phyloP scores from a whole-genome alignment of 2,329 filamentous ascomycete genomes.

The Diaporthe velutina region DNA sequence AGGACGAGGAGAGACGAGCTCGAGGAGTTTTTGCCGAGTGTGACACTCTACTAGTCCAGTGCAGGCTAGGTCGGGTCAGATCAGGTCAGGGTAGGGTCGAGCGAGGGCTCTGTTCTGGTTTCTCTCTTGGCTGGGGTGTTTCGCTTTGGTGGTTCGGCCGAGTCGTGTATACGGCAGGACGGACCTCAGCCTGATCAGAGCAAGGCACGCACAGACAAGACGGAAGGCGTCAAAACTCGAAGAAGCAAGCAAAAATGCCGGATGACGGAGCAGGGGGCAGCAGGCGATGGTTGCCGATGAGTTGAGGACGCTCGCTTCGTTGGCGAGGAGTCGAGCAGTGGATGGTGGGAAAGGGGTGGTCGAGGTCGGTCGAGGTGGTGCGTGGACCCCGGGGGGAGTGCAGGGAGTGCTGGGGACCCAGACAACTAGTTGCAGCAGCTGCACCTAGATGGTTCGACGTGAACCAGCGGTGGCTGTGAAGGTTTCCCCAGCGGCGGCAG shows the following conservation, averaged over 20 bases:
- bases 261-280: neutral
- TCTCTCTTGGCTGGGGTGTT: neutral
- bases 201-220: constrained; percentile 17
- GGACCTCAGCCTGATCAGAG: constrained; percentile 22
- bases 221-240: constrained; percentile 25
- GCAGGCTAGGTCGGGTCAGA: constrained; percentile 25
- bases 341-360: constrained; percentile 29
- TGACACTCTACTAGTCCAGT: constrained; percentile 17
- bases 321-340: neutral
- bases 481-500: neutral
- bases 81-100: neutral
- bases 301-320: constrained; percentile 21
- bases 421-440: neutral
- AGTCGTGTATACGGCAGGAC: constrained; percentile 22
- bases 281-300: constrained; percentile 8
- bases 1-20: constrained; percentile 8
- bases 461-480: constrained; percentile 22
- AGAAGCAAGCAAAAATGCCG: neutral
- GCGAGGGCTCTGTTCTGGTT: constrained; percentile 2
- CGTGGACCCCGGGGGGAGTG: neutral
- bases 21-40: constrained; percentile 18
- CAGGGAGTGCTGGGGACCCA: neutral
- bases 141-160: constrained; percentile 21
- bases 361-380: constrained; percentile 9
- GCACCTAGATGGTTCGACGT: constrained; percentile 22